Conservation (phyloP, 257 asterid species). For the Hygrophila difformis region DNA sequence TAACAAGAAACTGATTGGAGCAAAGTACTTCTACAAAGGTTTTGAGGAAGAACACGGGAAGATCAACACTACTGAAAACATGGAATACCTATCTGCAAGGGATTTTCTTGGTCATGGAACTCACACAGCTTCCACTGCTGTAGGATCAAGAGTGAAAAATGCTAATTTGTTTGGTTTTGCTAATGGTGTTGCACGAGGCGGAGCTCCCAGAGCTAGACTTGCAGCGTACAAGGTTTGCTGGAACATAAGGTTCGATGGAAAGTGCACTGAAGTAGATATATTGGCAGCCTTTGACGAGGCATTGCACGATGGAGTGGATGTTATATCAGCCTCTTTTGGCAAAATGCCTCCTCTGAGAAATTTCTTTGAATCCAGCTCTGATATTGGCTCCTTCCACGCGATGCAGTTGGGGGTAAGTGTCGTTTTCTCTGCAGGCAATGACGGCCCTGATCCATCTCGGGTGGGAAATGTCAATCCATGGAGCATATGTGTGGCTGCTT, state of each 20-base stretch:
- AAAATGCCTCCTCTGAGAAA: constrained; percentile 24
- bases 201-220: constrained; percentile 58
- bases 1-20: constrained; percentile 55
- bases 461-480: constrained; percentile 48
- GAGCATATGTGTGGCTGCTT: constrained; percentile 56
- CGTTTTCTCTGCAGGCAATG: constrained; percentile 43
- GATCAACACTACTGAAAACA: constrained; percentile 12
- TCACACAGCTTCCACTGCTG: constrained; percentile 59
- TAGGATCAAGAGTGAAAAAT: constrained; percentile 26
- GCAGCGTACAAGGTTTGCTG: constrained; percentile 72
- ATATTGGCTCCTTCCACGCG: constrained; percentile 45
- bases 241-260: constrained; percentile 23
- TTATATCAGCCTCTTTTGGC: constrained; percentile 46
- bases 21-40: constrained; percentile 37
- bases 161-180: constrained; percentile 31
- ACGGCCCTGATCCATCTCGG: constrained; percentile 40
- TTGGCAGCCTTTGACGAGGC: constrained; percentile 60
- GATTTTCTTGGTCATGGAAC: constrained; percentile 59
- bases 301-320: constrained; percentile 45
- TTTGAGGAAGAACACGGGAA: constrained; percentile 29
- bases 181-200: constrained; percentile 46
- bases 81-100: constrained; percentile 39
- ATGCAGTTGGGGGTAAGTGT: constrained; percentile 43
- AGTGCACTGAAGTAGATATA: constrained; percentile 45
- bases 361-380: constrained; percentile 21